phyloP scores from a whole-genome alignment of 352 stramenopile species.

The Phytophthora ramorum region DNA sequence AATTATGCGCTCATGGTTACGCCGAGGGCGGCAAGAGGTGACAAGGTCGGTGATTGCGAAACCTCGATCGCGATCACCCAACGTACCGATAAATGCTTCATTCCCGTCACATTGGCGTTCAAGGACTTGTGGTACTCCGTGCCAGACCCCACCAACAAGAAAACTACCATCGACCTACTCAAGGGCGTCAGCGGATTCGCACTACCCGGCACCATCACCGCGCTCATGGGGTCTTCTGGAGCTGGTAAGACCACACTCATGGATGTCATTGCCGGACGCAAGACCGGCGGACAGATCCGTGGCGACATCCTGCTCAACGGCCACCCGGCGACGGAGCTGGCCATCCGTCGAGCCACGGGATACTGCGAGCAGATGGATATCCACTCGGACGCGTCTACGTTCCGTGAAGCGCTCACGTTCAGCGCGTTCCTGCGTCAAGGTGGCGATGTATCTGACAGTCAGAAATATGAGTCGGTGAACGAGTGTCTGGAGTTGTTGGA shows the following conservation, averaged over 20 bases:
- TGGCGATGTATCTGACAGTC: slow-evolving; percentile 24
- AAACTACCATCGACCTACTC: slow-evolving; percentile 47
- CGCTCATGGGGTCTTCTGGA: slow-evolving; percentile 63
- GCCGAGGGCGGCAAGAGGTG: not conserved
- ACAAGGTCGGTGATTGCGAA: not conserved
- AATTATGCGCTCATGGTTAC: slow-evolving; percentile 12
- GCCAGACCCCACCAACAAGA: slow-evolving; percentile 18
- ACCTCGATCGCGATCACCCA: slow-evolving; percentile 42
- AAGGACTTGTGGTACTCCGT: slow-evolving; percentile 49
- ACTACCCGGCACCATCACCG: slow-evolving; percentile 53
- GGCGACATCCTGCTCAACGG: slow-evolving; percentile 90
- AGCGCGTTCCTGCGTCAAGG: slow-evolving; percentile 74
- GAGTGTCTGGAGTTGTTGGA: slow-evolving; percentile 41
- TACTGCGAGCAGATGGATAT: slow-evolving; percentile 86
- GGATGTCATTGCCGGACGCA: slow-evolving; percentile 92
- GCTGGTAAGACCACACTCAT: slow-evolving; percentile 93
- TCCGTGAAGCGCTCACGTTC: slow-evolving; percentile 88
- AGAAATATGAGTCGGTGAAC: slow-evolving; percentile 41
- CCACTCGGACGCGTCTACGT: slow-evolving; percentile 85
- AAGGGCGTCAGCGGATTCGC: slow-evolving; percentile 48
- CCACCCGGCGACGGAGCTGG: slow-evolving; percentile 42
- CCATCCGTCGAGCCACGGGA: slow-evolving; percentile 35
- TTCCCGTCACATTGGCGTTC: slow-evolving; percentile 45
- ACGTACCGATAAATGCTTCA: slow-evolving; percentile 46
- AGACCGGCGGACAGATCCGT: slow-evolving; percentile 78